These are phyloP conservation scores for Datisca glomerata DNA, from an alignment of 306 rosid species.

Conservation along the genomic window DNA sequence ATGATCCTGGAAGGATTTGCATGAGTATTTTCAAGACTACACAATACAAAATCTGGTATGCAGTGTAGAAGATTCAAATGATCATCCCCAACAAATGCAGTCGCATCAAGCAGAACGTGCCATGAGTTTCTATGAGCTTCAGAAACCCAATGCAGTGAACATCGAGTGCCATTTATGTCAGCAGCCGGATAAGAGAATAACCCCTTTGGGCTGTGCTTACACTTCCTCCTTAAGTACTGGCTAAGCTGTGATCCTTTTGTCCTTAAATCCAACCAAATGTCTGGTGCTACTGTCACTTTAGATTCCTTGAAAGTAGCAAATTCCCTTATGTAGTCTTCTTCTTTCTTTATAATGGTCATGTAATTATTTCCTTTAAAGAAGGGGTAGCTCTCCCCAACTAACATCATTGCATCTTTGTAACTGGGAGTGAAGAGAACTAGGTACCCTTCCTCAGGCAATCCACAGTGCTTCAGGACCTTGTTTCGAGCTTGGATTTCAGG, in stretches of 20 bases:
- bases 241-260: constrained; percentile 78
- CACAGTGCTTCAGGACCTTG: constrained; percentile 68
- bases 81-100: constrained; percentile 56
- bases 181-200: constrained; percentile 67
- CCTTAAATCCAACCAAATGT: constrained; percentile 67
- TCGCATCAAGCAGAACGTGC: constrained; percentile 90
- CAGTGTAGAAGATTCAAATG: constrained; percentile 54
- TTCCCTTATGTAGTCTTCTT: constrained; percentile 44
- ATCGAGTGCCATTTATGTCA: constrained; percentile 47
- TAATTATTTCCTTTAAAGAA: constrained; percentile 55
- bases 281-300: constrained; percentile 51
- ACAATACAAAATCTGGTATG: constrained; percentile 73
- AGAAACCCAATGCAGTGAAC: constrained; percentile 75
- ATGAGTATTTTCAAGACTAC: constrained; percentile 56
- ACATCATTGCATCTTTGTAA: constrained; percentile 59
- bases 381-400: constrained; percentile 75
- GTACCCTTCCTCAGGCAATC: constrained; percentile 58
- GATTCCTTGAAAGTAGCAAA: constrained; percentile 65
- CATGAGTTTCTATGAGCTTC: constrained; percentile 84
- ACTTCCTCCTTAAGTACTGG: constrained; percentile 71
- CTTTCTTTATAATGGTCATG: constrained; percentile 40
- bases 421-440: constrained; percentile 67
- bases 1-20: constrained; percentile 67
- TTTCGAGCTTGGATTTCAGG: constrained; percentile 61
- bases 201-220: constrained; percentile 69